Base-by-base conservation (phyloP, 108 stramenopile genomes). In the Phaeodactylum tricornutum region DNA sequence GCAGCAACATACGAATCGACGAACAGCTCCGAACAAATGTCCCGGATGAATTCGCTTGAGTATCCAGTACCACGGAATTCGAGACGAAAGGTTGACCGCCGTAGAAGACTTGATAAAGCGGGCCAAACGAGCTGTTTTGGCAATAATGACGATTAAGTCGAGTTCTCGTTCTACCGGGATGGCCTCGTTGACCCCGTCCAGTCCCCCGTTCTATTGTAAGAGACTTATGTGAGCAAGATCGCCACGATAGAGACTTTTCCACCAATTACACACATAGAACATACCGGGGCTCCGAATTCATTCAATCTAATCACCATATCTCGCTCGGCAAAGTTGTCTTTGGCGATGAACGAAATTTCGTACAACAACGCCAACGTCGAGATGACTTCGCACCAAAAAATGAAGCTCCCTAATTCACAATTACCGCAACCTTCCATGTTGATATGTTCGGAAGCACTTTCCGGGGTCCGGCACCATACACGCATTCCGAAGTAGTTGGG, bases 341-440 rank as follows among this genome's bases (percentile, higher is more conserved):
- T 14, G 60, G 71, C 71, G 43, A 83, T 65, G 32, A 43, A 75
- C 3, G 64, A 39, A 33, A 88, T 67, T 28, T 88, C 75, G 39
- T 57, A 73, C 1, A 84, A 56, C 11, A 81, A 60, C 0, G 75
- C 43, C 12, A 67, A 7, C 0, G 77, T 81, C 1, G 69, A 73
- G 27, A 81, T 43, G 0, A 77, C 5, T 55, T 87, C 84, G 50
- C 74, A 77, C 84, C 84, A 87, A 46, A 87, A 87, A 28, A 79
- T 43, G 50, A 79, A 87, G 25, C 61, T 64, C 1, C 80, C 84
- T 20, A 72, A 34, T 25, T 51, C 59, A n/a, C 21, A 44, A 38
- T 38, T 55, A n/a, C 41, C 48, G 31, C 38, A 26, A 21, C 32
- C 39, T 43, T 12, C 33, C 9, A 20, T 20, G 14, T 41, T 41